A percentile compares a stretch with the other conserved stretches of the same genome.
phyloP scores from a whole-genome alignment of 108 stramenopile genomes.

The Discostella stelligeroides region DNA sequence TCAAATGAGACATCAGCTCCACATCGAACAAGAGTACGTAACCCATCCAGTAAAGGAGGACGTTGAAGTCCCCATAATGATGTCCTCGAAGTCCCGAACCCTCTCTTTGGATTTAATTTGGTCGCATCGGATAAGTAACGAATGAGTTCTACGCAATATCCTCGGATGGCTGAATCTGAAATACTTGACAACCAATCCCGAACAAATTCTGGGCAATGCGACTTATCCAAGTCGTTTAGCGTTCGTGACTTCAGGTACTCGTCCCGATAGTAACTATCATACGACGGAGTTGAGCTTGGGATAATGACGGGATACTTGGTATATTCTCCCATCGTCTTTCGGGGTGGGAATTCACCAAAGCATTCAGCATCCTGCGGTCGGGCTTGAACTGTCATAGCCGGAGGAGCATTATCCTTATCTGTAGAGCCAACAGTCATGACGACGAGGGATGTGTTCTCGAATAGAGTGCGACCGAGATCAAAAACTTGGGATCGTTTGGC shows the following conservation, averaged over 20 bases:
- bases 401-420: conserved; percentile 50
- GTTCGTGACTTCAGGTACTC: conserved; percentile 58
- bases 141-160: conserved; percentile 70
- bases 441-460: conserved; percentile 74
- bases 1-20: conserved; percentile 42
- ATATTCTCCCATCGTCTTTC: conserved; percentile 59
- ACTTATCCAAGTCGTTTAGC: conserved; percentile 18
- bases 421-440: conserved; percentile 80
- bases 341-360: conserved; percentile 90
- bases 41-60: conserved; percentile 70
- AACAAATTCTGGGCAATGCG: conserved; percentile 17
- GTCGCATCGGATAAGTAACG: conserved; percentile 71
- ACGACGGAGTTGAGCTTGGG: conserved; percentile 81
- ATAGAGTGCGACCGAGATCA: conserved; percentile 62
- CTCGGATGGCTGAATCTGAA: conserved; percentile 46
- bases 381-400: conserved; percentile 87
- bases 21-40: conserved; percentile 65
- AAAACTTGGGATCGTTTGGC: conserved; percentile 53
- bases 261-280: conserved; percentile 62
- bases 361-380: conserved; percentile 88
- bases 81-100: conserved; percentile 65
- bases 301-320: conserved; percentile 85
- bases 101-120: conserved; percentile 66
- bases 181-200: conserved; percentile 56
- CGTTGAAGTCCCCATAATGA: conserved; percentile 87